A percentile compares a stretch with the other conserved stretches of the same genome.
These are phyloP conservation scores for Castanea mollissima DNA, from an alignment of 306 rosid genomes.

Conservation along the genomic window DNA sequence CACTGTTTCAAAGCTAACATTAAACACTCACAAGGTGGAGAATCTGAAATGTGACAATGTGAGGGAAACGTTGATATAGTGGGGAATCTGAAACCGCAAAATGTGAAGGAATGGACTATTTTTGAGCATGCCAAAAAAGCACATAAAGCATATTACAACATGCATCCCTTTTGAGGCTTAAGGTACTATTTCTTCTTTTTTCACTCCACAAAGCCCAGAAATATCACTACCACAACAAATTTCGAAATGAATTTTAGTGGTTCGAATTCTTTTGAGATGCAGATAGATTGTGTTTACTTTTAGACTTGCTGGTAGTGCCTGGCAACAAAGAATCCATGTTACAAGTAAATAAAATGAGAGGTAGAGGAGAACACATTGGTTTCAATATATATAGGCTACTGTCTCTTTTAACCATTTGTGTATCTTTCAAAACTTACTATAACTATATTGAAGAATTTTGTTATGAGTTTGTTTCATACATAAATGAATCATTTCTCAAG, in stretches of 20 bases:
- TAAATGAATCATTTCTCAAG: neutral
- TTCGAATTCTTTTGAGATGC: neutral
- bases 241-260: neutral
- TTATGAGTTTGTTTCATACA: constrained; percentile 5
- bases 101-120: no score
- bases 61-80: no score
- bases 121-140: no score
- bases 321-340: neutral
- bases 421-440: constrained; percentile 17
- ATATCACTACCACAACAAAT: neutral
- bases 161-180: neutral
- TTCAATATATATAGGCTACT: neutral
- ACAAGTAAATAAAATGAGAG: neutral
- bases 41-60: no score
- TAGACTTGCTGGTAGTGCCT: no score
- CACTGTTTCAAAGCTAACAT: no score
- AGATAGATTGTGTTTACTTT: neutral
- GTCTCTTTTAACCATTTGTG: constrained; percentile 13
- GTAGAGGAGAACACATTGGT: neutral
- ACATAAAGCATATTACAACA: no score
- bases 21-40: no score
- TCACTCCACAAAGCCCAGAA: neutral
- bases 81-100: no score
- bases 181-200: neutral
- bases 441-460: neutral